Evolutionary conservation across 495 filamentous ascomycete genomes (phyloP), one percentile per base, ranked within the genome.

Genomic region (Neurospora sp.): DNA sequence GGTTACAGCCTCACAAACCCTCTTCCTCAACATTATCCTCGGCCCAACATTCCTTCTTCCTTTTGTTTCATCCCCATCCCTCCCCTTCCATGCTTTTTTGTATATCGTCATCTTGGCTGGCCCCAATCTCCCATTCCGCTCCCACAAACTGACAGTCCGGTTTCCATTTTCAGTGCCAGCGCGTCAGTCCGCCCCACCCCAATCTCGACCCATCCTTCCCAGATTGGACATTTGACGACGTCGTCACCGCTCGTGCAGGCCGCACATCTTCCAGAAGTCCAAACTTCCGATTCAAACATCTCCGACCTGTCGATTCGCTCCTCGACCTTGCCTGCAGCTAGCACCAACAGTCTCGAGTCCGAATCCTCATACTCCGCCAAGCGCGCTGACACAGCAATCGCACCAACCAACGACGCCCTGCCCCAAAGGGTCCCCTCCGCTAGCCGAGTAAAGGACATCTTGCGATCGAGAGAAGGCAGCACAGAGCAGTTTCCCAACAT

Each of bases 221-320:
- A 96, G 79, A 85, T 90, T 75, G 93, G 90, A 72, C 92, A 92
- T 81, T 85, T 94, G 71, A 95, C 94, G 38, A 89, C 92, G 15
- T 95, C 93, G 19, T 94, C 94, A 36, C 94, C 93, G 38, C 82
- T 94, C 71, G 88, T 96, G 40, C 89, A 90, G 75, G 81, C 83
- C 17, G 78, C 80, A 81, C 76, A 88, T 84, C 71, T 86, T 82
- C 74, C 84, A 81, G 73, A 84, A 43, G 70, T 78, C 54, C 78
- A 82, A 69, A 72, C 74, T 45, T 73, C 77, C 45, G 78, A 80
- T 54, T 72, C 73, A 39, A 75, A 80, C 71, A 72, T 76, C 31
- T 77, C 70, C 70, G 76, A 73, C 71, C 28, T 40, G 37, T 75
- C 76, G 17, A 70, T 42, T 11, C 71, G 74, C 70, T 73, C 77